Evolutionary conservation across 2,329 filamentous ascomycete species (phyloP), one percentile per base, ranked within the genome.

Genomic region (Microdochium nivale): DNA sequence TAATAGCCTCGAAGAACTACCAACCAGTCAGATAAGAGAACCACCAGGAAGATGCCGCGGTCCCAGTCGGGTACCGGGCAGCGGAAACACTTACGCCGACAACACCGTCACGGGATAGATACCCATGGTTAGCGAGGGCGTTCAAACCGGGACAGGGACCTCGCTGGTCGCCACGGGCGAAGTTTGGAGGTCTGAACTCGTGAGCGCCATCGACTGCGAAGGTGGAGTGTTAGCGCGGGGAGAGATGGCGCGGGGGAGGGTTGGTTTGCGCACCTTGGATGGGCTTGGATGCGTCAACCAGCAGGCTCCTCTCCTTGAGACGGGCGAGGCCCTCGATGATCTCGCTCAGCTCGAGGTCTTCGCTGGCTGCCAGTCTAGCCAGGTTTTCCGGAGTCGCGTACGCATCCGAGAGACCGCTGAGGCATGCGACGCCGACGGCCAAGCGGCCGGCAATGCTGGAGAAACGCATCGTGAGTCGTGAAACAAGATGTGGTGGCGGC

Each of bases 91-190:
- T 25, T 51, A 58, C 53, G 10, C 54, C 51, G 3, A 57, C 61
- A 32, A 63, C 55, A 49, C 63, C 63, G 50, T 62, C 55, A 21
- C 53, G 61, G 32, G 58, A 54, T 7, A 65, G 52, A 49, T 65
- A 65, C 32, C 55, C 53, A 49, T 65, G 62, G 54, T 65, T 65
- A 2, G 62, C 59, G 30, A 65, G 50, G 2, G 63, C 60, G 27
- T 65, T 65, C 46, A 65, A 51, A 46, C 61, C 58, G 2, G 62
- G 61, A 24, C 62, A 64, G 25, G 59, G 61, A 19, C 62, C 62
- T 24, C 61, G 58, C 49, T 58, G 56, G 51, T 64, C 61, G 8
- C 62, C 61, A 16, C 30, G n/a, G 27, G 47, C 51, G 43, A 55
- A 54, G 48, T 56, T 33, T n/a, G 56, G 54, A n/a, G 46, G 24